Percentiles rank a stretch among this genome's conserved stretches.
Evolutionary conservation across 73 alveolate species (phyloP).

Genomic region (Halteria grandinella): DNA sequence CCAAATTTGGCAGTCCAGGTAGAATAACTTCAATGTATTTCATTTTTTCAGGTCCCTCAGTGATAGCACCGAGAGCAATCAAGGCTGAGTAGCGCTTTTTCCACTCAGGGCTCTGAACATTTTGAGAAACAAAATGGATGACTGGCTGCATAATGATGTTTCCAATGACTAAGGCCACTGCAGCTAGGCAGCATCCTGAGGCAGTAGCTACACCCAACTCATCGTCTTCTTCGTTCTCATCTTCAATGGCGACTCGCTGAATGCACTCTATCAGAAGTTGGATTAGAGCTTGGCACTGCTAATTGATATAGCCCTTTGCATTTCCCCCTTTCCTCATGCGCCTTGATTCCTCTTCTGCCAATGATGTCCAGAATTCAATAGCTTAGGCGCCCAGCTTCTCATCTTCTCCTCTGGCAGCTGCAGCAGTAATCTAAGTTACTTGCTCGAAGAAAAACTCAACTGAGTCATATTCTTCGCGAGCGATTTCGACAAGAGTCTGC

Average conservation of each 20-base stretch:
- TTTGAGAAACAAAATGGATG: constrained; percentile 45
- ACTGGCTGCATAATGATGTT: constrained; percentile 55
- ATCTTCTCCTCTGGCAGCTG: constrained; percentile 29
- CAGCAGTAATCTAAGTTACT: constrained; percentile 43
- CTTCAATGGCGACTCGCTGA: constrained; percentile 28
- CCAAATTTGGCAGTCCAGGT: constrained; percentile 48
- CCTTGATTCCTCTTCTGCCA: constrained; percentile 66
- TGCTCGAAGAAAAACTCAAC: constrained; percentile 32
- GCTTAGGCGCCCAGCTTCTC: constrained; percentile 65
- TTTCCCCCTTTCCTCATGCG: constrained; percentile 29
- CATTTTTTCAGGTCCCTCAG: constrained; percentile 68
- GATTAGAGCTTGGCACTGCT: constrained; percentile 16
- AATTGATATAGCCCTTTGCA: constrained; percentile 23
- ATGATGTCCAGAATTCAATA: constrained; percentile 71
- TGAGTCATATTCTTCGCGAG: constrained; percentile 54
- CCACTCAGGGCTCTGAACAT: constrained; percentile 53
- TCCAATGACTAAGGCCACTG: constrained; percentile 55
- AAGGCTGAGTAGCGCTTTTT: constrained; percentile 62
- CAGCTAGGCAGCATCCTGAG: constrained; percentile 61
- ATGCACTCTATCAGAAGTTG: constrained; percentile 35
- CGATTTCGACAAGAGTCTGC: constrained; percentile 63
- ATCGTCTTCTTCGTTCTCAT: constrained; percentile 70
- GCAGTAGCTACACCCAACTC: constrained; percentile 62
- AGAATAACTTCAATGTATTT: constrained; percentile 40
- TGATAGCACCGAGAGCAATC: constrained; percentile 66